Percentiles rank a stretch among this genome's conserved stretches.
Conservation (phyloP, 495 filamentous ascomycete genomes). For the Talaromyces liani region DNA sequence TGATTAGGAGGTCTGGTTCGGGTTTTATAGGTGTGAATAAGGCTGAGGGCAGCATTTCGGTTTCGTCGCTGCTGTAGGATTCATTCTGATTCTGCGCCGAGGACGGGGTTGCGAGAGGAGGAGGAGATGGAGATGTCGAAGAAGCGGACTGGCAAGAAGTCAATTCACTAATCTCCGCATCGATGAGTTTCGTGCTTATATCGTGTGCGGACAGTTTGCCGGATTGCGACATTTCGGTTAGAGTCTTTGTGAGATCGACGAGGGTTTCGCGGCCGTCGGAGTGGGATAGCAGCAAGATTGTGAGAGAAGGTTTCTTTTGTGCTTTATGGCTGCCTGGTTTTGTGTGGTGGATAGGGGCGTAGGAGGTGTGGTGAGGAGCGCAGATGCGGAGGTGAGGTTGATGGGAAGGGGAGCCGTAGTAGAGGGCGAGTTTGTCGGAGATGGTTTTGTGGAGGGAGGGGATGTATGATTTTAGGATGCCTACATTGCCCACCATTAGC, state of each 20-base stretch:
- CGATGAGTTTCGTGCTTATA: conserved; percentile 79
- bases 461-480: conserved; percentile 78
- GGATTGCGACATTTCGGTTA: conserved; percentile 89
- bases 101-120: neutral
- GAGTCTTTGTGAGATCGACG: conserved; percentile 89
- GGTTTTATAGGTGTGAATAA: conserved; percentile 20
- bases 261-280: conserved; percentile 88
- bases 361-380: conserved; percentile 59
- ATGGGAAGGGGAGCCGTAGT: conserved; percentile 62
- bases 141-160: conserved; percentile 30
- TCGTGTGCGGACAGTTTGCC: conserved; percentile 71
- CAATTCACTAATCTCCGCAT: conserved; percentile 71
- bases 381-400: conserved; percentile 62
- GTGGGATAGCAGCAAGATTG: conserved; percentile 77
- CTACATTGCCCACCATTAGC: conserved; percentile 40
- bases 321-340: conserved; percentile 12
- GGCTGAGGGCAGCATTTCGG: neutral
- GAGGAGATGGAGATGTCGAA: neutral
- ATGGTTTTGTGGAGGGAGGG: conserved; percentile 67
- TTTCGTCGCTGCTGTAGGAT: neutral
- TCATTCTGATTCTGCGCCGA: neutral
- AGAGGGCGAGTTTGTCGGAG: conserved; percentile 64
- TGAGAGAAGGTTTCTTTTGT: conserved; percentile 43
- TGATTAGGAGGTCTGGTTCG: conserved; percentile 83
- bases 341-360: conserved; percentile 16